phyloP scores from a whole-genome alignment of 2,329 filamentous ascomycete genomes.

The Alternaria alternata region DNA sequence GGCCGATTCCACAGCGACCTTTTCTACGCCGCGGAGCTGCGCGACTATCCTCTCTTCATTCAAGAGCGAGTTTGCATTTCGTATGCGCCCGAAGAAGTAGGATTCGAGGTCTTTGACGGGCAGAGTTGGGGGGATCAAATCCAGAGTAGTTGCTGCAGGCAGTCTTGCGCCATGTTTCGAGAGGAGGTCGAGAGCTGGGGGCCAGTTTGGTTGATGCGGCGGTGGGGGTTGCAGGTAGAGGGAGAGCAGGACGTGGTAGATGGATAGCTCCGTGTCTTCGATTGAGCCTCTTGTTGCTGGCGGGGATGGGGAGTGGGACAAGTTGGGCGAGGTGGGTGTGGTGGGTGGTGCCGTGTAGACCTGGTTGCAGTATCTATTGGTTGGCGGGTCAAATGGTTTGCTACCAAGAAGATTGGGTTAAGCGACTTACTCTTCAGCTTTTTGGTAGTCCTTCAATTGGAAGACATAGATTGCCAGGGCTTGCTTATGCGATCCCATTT shows the following conservation, averaged over 20 bases:
- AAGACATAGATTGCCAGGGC: conserved; percentile 98
- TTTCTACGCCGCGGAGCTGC: conserved; percentile 78
- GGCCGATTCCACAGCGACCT: conserved; percentile 76
- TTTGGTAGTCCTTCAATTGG: conserved; percentile 83
- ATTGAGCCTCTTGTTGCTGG: conserved; percentile 45
- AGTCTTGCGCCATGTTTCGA: conserved; percentile 91
- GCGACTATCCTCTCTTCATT: conserved; percentile 82
- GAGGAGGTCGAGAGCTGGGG: conserved; percentile 84
- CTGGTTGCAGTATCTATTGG: conserved; percentile 76
- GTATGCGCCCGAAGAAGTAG: conserved; percentile 92
- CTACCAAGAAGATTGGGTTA: background rate
- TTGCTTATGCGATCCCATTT: conserved; percentile 95
- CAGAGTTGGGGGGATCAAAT: conserved; percentile 82
- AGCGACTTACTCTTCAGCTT: conserved; percentile 81
- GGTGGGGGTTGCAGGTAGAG: conserved; percentile 85
- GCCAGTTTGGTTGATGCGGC: conserved; percentile 74
- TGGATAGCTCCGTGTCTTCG: conserved; percentile 72
- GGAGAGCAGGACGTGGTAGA: conserved; percentile 89
- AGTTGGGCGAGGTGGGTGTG: conserved; percentile 16
- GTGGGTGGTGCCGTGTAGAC: conserved; percentile 67
- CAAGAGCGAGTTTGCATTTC: conserved; percentile 81
- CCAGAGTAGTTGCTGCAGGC: conserved; percentile 84
- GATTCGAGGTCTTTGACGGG: conserved; percentile 81
- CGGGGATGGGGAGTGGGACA: conserved; percentile 43
- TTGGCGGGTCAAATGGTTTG: background rate